Base-by-base conservation (phyloP, 768 basidiomycete species). In the Rhodotorula toruloides region DNA sequence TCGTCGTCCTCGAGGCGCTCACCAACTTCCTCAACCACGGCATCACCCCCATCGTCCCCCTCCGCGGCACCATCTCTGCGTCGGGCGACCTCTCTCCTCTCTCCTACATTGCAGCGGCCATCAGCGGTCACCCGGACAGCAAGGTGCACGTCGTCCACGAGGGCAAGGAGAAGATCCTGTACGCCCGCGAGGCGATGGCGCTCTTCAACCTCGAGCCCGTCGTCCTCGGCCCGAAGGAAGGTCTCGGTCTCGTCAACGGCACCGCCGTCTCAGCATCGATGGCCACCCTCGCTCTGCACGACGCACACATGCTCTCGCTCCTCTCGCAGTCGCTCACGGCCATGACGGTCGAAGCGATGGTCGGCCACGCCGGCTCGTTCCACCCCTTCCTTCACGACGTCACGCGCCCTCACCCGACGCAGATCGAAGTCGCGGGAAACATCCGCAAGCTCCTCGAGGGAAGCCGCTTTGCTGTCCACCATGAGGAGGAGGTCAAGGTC, bases 361-460 rank as follows among this genome's bases (percentile, higher is more conserved):
- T 84, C 42, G 90, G 90, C 25, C 84, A 84, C 31, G 72, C 67
- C 61, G 69, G 63, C n/a, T 67, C 65, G 8, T 76, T 72, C 60
- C 52, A 72, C 47, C 61, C 70, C 5, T 92, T 92, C 80, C 88
- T 92, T 65, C 85, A 87, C 76, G 81, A 83, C 48, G 61, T 72
- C 32, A 84, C 86, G 22, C 85, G 90, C 16, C 90, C 90, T 12
- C 90, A 92, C 76, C 86, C 88, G 10, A 90, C 90, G 58, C 90
- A 91, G 79, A 82, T 92, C 52, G 88, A 91, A 75, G 83, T 81
- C 3, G 89, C 87, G 5, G 83, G 80, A 69, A 84, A 83, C 60
- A 84, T 92, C 42, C 84, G 83, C 80, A 79, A 83, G 56, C 79
- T 91, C n/a, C 68, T 92, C 19, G 81, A 84, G 25, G 88, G 83